Evolutionary conservation across 345 rosid genomes (phyloP).

Genomic region (Capsella bursapastoris): DNA sequence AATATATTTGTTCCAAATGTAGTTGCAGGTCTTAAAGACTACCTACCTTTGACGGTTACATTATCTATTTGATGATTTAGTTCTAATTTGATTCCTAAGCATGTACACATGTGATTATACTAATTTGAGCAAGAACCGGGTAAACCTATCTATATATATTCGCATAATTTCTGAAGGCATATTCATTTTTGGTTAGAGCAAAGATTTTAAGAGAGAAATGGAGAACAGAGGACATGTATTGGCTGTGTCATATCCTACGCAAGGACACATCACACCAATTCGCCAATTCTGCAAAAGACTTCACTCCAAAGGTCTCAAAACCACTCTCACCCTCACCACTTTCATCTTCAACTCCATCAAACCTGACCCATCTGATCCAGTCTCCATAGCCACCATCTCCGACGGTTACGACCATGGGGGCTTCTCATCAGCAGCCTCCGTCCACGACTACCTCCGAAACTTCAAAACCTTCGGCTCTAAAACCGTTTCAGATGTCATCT

Average conservation of each 20-base stretch:
- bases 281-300: conserved; percentile 61
- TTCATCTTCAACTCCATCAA: conserved; percentile 47
- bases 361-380: conserved; percentile 29
- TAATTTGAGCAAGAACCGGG: neutral
- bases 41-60: neutral
- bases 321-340: conserved; percentile 47
- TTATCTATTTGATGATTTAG: neutral
- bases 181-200: conserved; percentile 3
- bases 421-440: neutral
- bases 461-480: conserved; percentile 53
- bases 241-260: conserved; percentile 48
- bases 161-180: neutral
- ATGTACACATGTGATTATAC: neutral
- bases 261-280: conserved; percentile 64
- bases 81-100: neutral
- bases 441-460: conserved; percentile 46
- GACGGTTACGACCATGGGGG: conserved; percentile 36
- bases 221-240: conserved; percentile 41
- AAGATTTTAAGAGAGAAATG: conserved; percentile 19
- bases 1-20: neutral
- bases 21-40: neutral
- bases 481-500: conserved; percentile 53
- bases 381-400: conserved; percentile 29
- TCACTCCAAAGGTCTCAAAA: conserved; percentile 52
- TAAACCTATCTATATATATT: neutral